A percentile compares a stretch with the other conserved stretches of the same genome.
Conservation (phyloP, 106 monocot species). For the Hemerocallis citrina region DNA sequence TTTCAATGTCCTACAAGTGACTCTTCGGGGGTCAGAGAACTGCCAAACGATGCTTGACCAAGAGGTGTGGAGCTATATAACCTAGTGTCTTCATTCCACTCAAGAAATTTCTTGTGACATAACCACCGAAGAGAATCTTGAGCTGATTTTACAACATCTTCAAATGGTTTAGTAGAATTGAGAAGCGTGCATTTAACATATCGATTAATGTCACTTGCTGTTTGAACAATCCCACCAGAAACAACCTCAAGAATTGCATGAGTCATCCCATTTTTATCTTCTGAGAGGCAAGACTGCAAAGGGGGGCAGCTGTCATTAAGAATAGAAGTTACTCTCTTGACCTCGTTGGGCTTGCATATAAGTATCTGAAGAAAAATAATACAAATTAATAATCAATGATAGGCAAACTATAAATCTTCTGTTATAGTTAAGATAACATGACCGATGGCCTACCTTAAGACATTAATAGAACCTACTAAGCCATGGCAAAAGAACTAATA, state of each 20-base stretch:
- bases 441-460: neutral
- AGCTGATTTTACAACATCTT: slow-evolving; percentile 96
- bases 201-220: slow-evolving; percentile 87
- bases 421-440: neutral
- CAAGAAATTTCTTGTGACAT: slow-evolving; percentile 86
- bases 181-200: slow-evolving; percentile 98
- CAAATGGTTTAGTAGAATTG: slow-evolving; percentile 89
- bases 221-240: slow-evolving; percentile 96
- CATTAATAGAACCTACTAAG: neutral
- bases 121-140: slow-evolving; percentile 97
- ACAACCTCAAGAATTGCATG: slow-evolving; percentile 99
- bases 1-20: slow-evolving; percentile 50
- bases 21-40: slow-evolving; percentile 95
- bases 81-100: slow-evolving; percentile 81
- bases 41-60: slow-evolving; percentile 93
- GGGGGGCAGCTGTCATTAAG: slow-evolving; percentile 85
- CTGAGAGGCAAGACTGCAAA: slow-evolving; percentile 93
- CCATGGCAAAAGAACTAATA: slow-evolving; percentile 3
- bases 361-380: slow-evolving; percentile 51
- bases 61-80: slow-evolving; percentile 84
- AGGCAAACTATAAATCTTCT: neutral
- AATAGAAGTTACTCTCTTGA: slow-evolving; percentile 53
- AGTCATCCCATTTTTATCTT: slow-evolving; percentile 99
- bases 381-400: slow-evolving; percentile 3
- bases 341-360: slow-evolving; percentile 76